Base-by-base conservation (phyloP, 495 filamentous ascomycete genomes). In the Emericellopsis terricola region DNA sequence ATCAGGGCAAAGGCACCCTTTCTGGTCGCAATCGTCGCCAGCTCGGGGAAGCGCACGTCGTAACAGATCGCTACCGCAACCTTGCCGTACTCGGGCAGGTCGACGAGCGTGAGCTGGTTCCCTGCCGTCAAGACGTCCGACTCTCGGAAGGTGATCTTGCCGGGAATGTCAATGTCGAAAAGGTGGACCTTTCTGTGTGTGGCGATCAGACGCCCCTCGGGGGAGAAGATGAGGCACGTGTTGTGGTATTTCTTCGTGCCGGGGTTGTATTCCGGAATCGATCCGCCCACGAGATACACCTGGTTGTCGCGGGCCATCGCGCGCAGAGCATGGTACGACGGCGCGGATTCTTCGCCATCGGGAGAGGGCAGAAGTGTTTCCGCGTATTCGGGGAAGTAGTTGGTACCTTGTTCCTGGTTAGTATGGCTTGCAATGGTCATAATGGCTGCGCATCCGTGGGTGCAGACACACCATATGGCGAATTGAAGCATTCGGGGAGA, bases 141-240 rank as follows among this genome's bases (percentile, higher is more conserved):
- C 55, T 99, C 89, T 38, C 69, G 70, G 62, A 99, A 99, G 10
- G 49, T 75, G 51, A 99, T 94, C 52, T 82, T 81, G 19, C 83
- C 86, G 1, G 89, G 89, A 46, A 99, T 99, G 51, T 87, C 78
- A 45, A 99, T 99, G 59, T 99, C 89, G 59, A 99, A 99, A n/a
- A 99, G 66, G 51, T 99, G 89, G 14, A 89, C 71, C 53, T 99
- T 99, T 40, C 89, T 73, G 49, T 99, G 86, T 2, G 71, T 80
- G 3, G 75, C 81, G 8, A 96, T 64, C n/a, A 94, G 61, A 7
- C 63, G 50, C 1, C 89, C 89, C 1, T 65, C 44, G 0, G 85
- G 84, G 9, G 60, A 66, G 55, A 97, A 97, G 1, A 78, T 73
- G 20, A 97, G 65, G 6, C 68, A 76, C 7, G 89, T 94, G 55